Evolutionary conservation across 768 basidiomycete species (phyloP).

Genomic region (Sutorius australiensis): DNA sequence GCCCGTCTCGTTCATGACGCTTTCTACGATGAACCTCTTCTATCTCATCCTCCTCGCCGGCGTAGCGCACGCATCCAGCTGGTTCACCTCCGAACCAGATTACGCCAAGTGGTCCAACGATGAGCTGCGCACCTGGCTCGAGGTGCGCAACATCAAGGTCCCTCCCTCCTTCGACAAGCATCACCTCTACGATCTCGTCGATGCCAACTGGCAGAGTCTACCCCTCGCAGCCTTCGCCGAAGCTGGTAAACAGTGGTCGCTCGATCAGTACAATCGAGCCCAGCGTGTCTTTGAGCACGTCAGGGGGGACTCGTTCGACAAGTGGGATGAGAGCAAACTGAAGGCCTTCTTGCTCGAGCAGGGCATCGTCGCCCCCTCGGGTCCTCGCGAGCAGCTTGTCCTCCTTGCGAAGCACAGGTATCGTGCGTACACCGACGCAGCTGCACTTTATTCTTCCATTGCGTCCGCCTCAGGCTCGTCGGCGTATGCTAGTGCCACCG

Average conservation of each 20-base stretch:
- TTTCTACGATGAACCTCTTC: constrained; percentile 11
- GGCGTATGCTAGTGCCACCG: constrained; percentile 45
- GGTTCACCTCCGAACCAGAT: constrained; percentile 45
- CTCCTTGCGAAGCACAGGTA: constrained; percentile 73
- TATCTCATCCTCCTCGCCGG: constrained; percentile 33
- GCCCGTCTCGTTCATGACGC: neutral
- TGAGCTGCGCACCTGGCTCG: constrained; percentile 67
- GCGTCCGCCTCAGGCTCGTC: constrained; percentile 49
- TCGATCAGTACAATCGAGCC: constrained; percentile 59
- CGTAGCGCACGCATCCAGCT: constrained; percentile 43
- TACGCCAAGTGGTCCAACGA: constrained; percentile 56
- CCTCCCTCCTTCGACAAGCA: constrained; percentile 42
- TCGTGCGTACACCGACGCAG: constrained; percentile 54
- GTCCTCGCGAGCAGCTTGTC: constrained; percentile 75
- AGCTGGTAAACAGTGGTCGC: constrained; percentile 44
- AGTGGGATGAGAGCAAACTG: constrained; percentile 81
- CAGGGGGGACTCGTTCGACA: constrained; percentile 62
- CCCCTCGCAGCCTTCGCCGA: constrained; percentile 34
- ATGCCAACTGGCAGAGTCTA: constrained; percentile 51
- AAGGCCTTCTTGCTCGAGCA: constrained; percentile 84
- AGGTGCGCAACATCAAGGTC: constrained; percentile 56
- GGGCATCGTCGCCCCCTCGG: constrained; percentile 79
- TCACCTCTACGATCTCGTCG: constrained; percentile 48
- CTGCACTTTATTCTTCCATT: constrained; percentile 48
- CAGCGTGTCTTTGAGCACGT: constrained; percentile 60